Conservation (phyloP, 768 basidiomycete genomes). For the Termitomyces sp. region DNA sequence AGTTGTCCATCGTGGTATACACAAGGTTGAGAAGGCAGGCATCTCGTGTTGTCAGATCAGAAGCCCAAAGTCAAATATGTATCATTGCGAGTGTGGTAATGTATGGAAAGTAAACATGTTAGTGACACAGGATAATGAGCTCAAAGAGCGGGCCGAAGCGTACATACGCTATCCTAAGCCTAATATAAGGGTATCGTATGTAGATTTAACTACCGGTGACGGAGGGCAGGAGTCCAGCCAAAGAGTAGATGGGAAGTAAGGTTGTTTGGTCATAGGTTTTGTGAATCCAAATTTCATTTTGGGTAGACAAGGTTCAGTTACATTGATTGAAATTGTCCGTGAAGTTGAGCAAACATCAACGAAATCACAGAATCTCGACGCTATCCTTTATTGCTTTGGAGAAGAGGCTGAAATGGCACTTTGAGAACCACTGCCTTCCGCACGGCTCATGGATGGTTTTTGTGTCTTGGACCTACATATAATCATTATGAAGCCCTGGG, state of each 20-base stretch:
- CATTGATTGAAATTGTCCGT: not conserved
- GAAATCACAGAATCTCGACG: not conserved
- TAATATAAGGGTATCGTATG: conserved; percentile 11
- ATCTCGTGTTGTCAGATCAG: not conserved
- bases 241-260: not conserved
- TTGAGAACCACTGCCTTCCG: conserved; percentile 10
- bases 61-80: not conserved
- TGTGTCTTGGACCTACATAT: conserved; percentile 19
- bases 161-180: conserved; percentile 12
- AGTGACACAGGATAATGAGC: conserved; percentile 1
- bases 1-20: not conserved
- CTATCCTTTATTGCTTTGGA: conserved; percentile 5
- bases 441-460: conserved; percentile 16
- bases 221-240: not conserved
- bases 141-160: conserved; percentile 2
- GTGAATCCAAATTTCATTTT: conserved; percentile 3
- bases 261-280: not conserved
- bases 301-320: not conserved
- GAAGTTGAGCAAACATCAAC: not conserved
- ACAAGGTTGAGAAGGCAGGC: not conserved
- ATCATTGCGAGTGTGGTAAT: conserved; percentile 1
- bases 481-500: not conserved
- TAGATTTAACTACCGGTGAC: not conserved
- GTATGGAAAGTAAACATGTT: not conserved
- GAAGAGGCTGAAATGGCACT: conserved; percentile 11